phyloP scores from a whole-genome alignment of 352 stramenopile species.

The Phytophthora sojae region DNA sequence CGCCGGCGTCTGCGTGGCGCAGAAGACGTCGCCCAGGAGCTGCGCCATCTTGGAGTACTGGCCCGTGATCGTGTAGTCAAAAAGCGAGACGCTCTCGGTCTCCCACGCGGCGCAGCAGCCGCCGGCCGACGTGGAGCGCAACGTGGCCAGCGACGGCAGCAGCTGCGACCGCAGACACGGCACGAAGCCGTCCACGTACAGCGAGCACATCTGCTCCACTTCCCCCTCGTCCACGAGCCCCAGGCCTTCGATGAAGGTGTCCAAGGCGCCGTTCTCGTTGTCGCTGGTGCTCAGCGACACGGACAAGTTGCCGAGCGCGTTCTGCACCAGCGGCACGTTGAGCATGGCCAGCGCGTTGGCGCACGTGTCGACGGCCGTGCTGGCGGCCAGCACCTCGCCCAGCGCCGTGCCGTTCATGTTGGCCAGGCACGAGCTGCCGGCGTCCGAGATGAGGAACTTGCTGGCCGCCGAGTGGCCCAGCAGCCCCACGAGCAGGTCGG shows the following conservation, averaged over 20 bases:
- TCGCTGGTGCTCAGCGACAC: conserved; percentile 22
- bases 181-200: conserved; percentile 57
- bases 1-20: conserved; percentile 56
- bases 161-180: conserved; percentile 62
- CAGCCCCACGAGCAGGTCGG: conserved; percentile 33
- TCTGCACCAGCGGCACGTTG: conserved; percentile 53
- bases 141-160: conserved; percentile 57
- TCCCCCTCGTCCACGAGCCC: conserved; percentile 37
- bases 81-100: conserved; percentile 45
- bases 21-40: conserved; percentile 60
- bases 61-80: conserved; percentile 67
- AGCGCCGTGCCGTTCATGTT: conserved; percentile 68
- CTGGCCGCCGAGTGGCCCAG: conserved; percentile 37
- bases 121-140: conserved; percentile 52
- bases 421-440: conserved; percentile 61
- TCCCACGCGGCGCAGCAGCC: conserved; percentile 69
- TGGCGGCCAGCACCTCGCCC: conserved; percentile 42
- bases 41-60: conserved; percentile 65
- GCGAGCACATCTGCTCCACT: conserved; percentile 58
- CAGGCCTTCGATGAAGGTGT: conserved; percentile 31
- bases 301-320: conserved; percentile 50
- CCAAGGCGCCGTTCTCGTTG: conserved; percentile 13
- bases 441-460: conserved; percentile 49
- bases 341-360: conserved; percentile 40
- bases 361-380: conserved; percentile 48